Base-by-base conservation (phyloP, 805 yeast species). In the Metschnikowia bowlesiae region DNA sequence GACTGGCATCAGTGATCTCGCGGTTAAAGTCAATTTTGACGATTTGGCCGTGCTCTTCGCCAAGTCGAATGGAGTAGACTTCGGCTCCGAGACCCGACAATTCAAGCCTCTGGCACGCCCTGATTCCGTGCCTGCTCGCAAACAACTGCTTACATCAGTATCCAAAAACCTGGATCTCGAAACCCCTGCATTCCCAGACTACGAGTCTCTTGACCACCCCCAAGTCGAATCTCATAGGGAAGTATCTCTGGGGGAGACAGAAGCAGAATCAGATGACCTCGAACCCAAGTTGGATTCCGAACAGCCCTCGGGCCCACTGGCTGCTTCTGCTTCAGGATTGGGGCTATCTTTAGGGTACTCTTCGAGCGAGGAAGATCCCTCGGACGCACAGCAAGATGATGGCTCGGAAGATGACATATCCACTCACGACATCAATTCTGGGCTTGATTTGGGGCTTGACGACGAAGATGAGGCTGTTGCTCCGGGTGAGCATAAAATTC, bases 21-120 rank as follows among this genome's bases (percentile, higher is more conserved):
- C 58, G 1, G 37, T 46, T 6, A 47, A 54, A 30, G 62, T 70
- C n/a, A 61, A 67, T 42, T 68, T 53, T 47, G 69, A 69, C 44
- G 63, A 63, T 30, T 51, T 70, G 9, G 65, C 64, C 11, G 44
- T 68, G 10, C 55, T 70, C 33, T 55, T 65, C 37, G 73, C 65
- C 11, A 60, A 58, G 48, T 57, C 58, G 31, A 57, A 60, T 38
- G 72, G 70, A 8, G 26, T 50, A 18, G 34, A 42, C 9, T 13
- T 51, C 8, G 46, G 44, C 8, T 6, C 11, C 8, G 18, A 26
- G 13, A 39, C 33, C 2, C 14, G 8, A 4, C 36, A 42, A 7
- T 10, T 6, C 1, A 28, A 31, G 9, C 16, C 38, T 35, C n/a
- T 43, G 18, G n/a, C 13, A 28, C 36, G 8, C n/a, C 34, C n/a